These are phyloP conservation scores for Chlorella sorokiniana DNA, from an alignment of 139 green algal genomes.

Conservation along the genomic window DNA sequence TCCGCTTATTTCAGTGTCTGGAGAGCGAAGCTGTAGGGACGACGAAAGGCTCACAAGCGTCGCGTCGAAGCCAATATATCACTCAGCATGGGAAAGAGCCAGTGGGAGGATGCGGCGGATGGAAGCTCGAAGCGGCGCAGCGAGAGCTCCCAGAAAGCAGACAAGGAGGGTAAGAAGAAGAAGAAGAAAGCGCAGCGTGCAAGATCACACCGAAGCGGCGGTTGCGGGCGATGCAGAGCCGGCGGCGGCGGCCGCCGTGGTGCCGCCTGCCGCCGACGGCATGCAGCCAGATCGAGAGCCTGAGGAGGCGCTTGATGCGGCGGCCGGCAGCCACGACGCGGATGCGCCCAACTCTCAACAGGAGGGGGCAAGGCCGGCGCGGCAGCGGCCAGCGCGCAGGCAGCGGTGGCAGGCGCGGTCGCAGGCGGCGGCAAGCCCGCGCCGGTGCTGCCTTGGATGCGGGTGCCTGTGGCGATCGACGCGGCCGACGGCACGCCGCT, in stretches of 20 bases:
- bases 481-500: slow-evolving; percentile 50
- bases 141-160: not conserved
- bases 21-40: too few species aligned
- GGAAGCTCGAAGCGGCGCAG: not conserved
- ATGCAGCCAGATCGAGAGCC: not conserved
- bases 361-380: not conserved
- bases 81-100: not conserved
- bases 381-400: not conserved
- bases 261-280: not conserved
- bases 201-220: not conserved
- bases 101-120: not conserved
- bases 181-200: not conserved
- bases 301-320: not conserved
- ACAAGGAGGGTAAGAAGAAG: not conserved
- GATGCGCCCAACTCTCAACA: not conserved
- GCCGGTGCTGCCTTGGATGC: slow-evolving; percentile 85
- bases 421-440: slow-evolving; percentile 3
- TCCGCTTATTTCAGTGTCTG: too few species aligned
- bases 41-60: too few species aligned
- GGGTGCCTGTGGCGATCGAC: slow-evolving; percentile 70
- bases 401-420: not conserved
- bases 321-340: slow-evolving; percentile 1
- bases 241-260: not conserved
- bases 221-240: not conserved
- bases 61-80: too few species aligned